Base-by-base conservation (phyloP, 1,139 yeast species). In the Kodamaea plutei region DNA sequence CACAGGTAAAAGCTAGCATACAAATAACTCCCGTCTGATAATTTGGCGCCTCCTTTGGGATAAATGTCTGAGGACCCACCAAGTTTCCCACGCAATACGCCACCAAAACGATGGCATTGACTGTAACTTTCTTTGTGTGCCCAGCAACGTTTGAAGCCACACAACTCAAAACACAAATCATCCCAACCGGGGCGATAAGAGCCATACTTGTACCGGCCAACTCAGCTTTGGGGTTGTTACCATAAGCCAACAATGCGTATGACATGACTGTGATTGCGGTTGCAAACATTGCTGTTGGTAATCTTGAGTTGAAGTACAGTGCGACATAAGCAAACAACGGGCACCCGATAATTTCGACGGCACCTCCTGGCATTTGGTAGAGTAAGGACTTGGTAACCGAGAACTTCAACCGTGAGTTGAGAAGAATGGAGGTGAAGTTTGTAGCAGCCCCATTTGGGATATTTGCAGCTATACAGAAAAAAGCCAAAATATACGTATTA, bases 31-130 rank as follows among this genome's bases (percentile, higher is more conserved):
- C 83, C 3, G 71, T 63, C 2, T 49, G 44, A 44, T 76, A 77
- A 8, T 41, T 40, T 12, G 87, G 87, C 1, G 76, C 75, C 44
- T 77, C 74, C 5, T 43, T 41, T 0, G 59, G 58, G 39, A 72
- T 61, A 49, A 80, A 81, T 26, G 81, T 69, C 50, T 79, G 87
- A 3, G 91, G 88, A 4, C 89, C 89, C 29, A 78, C 63, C 29
- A 82, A 60, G 41, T 82, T 82, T 16, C 91, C 87, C 16, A 73
- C 70, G 44, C 84, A 76, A 47, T 76, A 80, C 1, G 78, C 82
- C 34, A 80, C 61, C 53, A 81, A 68, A 23, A 70, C 68, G 18
- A 76, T 48, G 2, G 83, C 83, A 50, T 73, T 78, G 17, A 74
- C 71, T 5, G 78, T 72, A 28, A 74, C 57, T 50, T 79, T 76